phyloP scores from a whole-genome alignment of 768 basidiomycete genomes.

The Tylopilus cervinicoccineus region DNA sequence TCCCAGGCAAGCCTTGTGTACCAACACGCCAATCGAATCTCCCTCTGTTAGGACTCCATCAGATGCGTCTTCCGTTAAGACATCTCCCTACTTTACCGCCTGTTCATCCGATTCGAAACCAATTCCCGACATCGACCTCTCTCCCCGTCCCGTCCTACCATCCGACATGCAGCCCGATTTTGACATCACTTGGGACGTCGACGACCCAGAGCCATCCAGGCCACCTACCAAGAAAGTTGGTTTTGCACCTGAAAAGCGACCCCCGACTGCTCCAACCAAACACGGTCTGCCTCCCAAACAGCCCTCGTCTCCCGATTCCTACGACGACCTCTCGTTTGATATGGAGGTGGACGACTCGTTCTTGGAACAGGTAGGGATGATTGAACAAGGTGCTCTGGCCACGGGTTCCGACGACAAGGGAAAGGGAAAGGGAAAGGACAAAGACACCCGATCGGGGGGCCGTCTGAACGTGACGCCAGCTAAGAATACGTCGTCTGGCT shows the following conservation, averaged over 20 bases:
- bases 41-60: constrained; percentile 8
- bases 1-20: not conserved
- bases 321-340: constrained; percentile 34
- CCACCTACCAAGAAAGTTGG: constrained; percentile 1
- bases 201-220: constrained; percentile 26
- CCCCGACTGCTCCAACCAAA: not conserved
- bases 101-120: constrained; percentile 3
- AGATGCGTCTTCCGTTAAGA: constrained; percentile 3
- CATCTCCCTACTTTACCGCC: constrained; percentile 21
- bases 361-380: constrained; percentile 34
- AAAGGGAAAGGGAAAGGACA: constrained; percentile 23
- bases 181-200: constrained; percentile 28
- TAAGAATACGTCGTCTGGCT: constrained; percentile 4
- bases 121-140: constrained; percentile 25
- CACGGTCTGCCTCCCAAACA: constrained; percentile 4
- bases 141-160: constrained; percentile 28
- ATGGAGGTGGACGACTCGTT: constrained; percentile 38
- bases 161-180: constrained; percentile 18
- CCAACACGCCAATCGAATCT: not conserved
- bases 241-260: constrained; percentile 9
- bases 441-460: not conserved
- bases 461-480: not conserved
- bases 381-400: constrained; percentile 20
- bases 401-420: constrained; percentile 12
- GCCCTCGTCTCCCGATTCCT: constrained; percentile 24